Base-by-base conservation (phyloP, 1,284 basidiomycete genomes). In the Rhodotorula sp. region DNA sequence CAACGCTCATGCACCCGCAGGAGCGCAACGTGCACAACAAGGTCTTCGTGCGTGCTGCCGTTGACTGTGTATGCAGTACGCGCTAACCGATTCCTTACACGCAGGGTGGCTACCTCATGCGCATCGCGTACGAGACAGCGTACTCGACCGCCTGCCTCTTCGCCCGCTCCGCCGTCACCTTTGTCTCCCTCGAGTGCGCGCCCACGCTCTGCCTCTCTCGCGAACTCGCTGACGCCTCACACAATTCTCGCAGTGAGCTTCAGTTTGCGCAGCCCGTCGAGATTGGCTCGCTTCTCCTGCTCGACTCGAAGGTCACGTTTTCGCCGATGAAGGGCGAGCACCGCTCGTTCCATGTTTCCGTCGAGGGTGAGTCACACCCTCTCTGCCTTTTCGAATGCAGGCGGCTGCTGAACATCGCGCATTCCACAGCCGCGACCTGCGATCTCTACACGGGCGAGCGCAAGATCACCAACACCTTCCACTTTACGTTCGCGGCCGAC, bases 111-210 rank as follows among this genome's bases (percentile, higher is more conserved):
- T 75, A 72, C 61, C 60, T 78, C 21, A 79, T 77, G 76, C 50
- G 74, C 12, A 41, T 76, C 27, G 29, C 81, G 1, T 82, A 81
- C 77, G 82, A 82, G 72, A 75, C 80, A 2, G 82, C 81, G 4
- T 82, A 79, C 74, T 77, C 80, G 68, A 79, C 76, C 2, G 80
- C 79, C 0, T 79, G 79, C 69, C 66, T 79, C 29, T 78, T 82
- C 64, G 78, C 79, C 36, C 76, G 80, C 12, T 72, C 76, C 12
- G 78, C 80, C 17, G 81, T 83, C 25, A 78, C 76, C 25, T 83
- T 82, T 70, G 71, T 82, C 13, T 77, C 82, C 10, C 76, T 82
- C 29, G 82, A 82, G 61, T 62, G 37, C 70, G 75, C 46, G 46
- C 62, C 21, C 2, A 21, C 22, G 4, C 17, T 75, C 70, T 34